Conservation (phyloP, 257 asterid genomes). For the Solanum sitiens region DNA sequence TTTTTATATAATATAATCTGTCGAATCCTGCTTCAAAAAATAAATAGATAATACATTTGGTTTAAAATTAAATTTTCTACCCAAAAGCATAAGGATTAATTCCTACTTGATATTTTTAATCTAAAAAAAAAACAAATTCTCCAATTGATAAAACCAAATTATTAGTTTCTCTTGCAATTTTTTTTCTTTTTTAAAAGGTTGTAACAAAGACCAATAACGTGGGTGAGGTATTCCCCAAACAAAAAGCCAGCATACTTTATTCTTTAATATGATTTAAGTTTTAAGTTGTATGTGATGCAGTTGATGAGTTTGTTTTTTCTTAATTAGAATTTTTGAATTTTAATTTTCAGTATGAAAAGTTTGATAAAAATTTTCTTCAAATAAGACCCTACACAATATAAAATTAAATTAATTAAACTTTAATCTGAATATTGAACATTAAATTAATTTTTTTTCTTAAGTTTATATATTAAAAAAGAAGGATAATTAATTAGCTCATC, state of each 20-base stretch:
- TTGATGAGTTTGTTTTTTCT: not conserved
- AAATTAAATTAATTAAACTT: no score
- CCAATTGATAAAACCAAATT: not conserved
- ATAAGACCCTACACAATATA: no score
- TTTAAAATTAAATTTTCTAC: not conserved
- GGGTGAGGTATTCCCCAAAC: not conserved
- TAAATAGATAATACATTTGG: not conserved
- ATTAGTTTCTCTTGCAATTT: not conserved
- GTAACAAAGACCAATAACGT: not conserved
- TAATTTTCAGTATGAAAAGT: no score
- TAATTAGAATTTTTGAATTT: not conserved
- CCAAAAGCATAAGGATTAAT: not conserved
- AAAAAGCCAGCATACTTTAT: not conserved
- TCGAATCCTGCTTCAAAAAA: not conserved
- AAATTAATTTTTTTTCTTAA: no score
- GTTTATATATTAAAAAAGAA: not conserved
- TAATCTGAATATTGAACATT: no score
- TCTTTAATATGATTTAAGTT: not conserved
- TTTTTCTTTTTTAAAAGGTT: no score
- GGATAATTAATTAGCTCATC: not conserved
- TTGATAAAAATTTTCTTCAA: no score
- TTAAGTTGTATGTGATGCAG: not conserved
- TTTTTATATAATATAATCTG: not conserved
- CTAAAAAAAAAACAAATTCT: not conserved
- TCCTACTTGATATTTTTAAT: not conserved